Evolutionary conservation across 306 rosid genomes (phyloP), one percentile per base, ranked within the genome.

Genomic region (Delonix regia): DNA sequence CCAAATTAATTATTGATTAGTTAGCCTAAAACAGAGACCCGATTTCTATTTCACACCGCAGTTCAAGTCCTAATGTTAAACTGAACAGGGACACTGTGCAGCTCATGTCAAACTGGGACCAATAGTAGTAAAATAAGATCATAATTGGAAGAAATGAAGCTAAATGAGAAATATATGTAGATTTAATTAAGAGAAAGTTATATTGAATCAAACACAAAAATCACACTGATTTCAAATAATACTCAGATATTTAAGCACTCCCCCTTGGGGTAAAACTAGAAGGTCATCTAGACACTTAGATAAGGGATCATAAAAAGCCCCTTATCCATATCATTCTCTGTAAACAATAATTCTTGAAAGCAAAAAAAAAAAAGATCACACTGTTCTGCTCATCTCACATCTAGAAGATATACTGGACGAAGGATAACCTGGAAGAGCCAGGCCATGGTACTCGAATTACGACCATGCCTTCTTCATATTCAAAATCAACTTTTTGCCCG

Each of bases 391-490:
- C 48, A 64, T 60, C 9, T 30, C 14, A 5, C 10, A 69, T 24
- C 84, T 73, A 92, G 76, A 87, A 92, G 41, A 56, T 66, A 84
- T 86, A 95, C 83, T 92, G 79, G 61, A 95, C 81, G 52, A 13
- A 28, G n/a, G 96, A 88, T 11, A 79, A 39, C 27, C 73, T 73
- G 48, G 99, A 89, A 74, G 89, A 88, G 70, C 78, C 72, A 7
- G 92, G 83, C 98, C 97, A 95, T 51, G 99, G 94, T 1, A 95
- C 97, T 52, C 85, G 89, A 71, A 87, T 75, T 3, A 78, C 70
- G 47, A 92, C 96, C 96, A 92, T 89, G 42, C 28, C 36, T 1
- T 78, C 89, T 38, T 84, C 84, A 19, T 89, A 92, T 16, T 84
- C 83, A 77, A 93, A 93, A 16, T 76, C 86, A 33, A 81, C 90